These are phyloP conservation scores for Neckera pumila DNA, from an alignment of 225 moss, liverwort and hornwort species.

Conservation along the genomic window DNA sequence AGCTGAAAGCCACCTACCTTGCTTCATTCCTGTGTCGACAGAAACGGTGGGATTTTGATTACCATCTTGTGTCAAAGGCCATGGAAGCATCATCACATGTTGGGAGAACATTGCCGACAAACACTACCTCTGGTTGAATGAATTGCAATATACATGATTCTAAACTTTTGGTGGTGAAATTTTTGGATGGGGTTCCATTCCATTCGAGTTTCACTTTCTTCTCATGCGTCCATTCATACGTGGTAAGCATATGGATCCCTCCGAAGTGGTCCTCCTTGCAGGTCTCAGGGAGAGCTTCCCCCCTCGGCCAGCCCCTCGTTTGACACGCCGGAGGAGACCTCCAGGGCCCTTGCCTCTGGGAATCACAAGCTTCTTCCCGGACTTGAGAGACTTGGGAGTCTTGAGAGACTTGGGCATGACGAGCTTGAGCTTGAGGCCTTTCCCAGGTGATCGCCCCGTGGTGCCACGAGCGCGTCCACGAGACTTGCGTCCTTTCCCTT, in stretches of 20 bases:
- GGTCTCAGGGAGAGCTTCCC: not conserved
- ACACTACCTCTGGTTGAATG: not conserved
- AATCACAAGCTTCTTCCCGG: not conserved
- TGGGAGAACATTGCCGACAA: not conserved
- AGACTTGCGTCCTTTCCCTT: not conserved
- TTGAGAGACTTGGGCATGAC: not conserved
- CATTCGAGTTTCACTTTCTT: not conserved
- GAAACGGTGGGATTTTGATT: not conserved
- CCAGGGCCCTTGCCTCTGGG: not conserved
- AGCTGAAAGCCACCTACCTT: not conserved
- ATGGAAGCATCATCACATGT: not conserved
- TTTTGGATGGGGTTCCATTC: not conserved
- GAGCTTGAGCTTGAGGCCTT: not conserved
- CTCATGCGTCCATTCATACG: not conserved
- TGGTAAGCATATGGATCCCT: not conserved
- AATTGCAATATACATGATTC: not conserved
- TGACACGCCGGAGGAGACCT: not conserved
- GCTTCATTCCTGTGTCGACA: not conserved
- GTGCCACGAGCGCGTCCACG: not conserved
- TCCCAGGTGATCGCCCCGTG: not conserved
- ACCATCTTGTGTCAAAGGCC: not conserved
- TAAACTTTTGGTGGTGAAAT: not conserved
- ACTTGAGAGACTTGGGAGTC: not conserved
- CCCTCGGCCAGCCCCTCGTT: not conserved
- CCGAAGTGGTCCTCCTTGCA: not conserved